Evolutionary conservation across 495 filamentous ascomycete genomes (phyloP).

Genomic region (Echria macrotheca): DNA sequence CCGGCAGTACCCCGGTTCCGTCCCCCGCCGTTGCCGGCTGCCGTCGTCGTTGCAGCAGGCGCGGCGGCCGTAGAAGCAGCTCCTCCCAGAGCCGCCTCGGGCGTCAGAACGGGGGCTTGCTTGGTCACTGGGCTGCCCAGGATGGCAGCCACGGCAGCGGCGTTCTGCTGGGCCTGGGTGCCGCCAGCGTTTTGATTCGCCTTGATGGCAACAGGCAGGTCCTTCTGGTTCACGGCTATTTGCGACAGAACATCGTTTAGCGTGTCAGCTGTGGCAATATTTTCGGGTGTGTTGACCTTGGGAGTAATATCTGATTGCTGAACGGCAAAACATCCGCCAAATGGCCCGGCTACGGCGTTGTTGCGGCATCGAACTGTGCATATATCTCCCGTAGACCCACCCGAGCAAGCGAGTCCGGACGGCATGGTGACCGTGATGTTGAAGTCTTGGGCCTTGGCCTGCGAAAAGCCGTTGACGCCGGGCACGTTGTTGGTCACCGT

Average conservation of each 20-base stretch:
- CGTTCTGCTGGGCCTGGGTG: conserved; percentile 24
- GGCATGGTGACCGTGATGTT: conserved; percentile 44
- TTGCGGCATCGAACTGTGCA: conserved; percentile 55
- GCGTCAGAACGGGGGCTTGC: conserved; percentile 8
- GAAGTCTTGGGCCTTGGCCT: conserved; percentile 41
- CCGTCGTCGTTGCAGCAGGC: not conserved
- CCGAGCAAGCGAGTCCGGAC: conserved; percentile 32
- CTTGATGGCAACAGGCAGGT: conserved; percentile 31
- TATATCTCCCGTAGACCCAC: conserved; percentile 43
- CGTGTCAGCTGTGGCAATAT: conserved; percentile 26
- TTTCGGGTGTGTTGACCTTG: conserved; percentile 30
- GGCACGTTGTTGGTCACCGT: conserved; percentile 41
- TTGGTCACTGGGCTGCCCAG: conserved; percentile 9
- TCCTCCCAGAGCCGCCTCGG: not conserved
- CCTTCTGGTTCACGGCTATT: conserved; percentile 27
- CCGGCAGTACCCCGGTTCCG: not conserved
- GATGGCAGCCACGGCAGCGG: conserved; percentile 25
- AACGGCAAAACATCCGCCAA: conserved; percentile 48
- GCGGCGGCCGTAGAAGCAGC: not conserved
- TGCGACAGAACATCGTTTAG: conserved; percentile 27
- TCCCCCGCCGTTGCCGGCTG: not conserved
- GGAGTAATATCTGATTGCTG: conserved; percentile 36
- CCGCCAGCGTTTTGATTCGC: conserved; percentile 33
- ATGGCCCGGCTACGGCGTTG: conserved; percentile 50
- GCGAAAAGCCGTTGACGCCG: conserved; percentile 42